These are phyloP conservation scores for Ascochyta koolunga DNA, from an alignment of 2,329 filamentous ascomycete species.

Conservation along the genomic window DNA sequence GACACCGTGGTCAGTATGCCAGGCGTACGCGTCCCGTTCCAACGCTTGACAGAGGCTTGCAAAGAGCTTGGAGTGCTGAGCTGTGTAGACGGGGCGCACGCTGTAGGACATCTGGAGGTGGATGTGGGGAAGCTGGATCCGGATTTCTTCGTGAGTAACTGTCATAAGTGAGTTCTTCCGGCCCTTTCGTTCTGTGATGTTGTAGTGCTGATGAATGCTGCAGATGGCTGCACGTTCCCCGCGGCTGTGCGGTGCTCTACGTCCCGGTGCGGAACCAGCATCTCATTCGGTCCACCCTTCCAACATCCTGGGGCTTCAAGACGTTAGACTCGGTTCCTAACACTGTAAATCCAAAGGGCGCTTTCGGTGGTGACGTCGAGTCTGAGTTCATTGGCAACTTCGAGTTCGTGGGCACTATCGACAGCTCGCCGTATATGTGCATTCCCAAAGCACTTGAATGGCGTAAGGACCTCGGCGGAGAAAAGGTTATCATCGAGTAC, in stretches of 20 bases:
- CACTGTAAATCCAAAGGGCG: constrained; percentile 32
- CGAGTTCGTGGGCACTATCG: constrained; percentile 76
- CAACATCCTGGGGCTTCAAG: constrained; percentile 73
- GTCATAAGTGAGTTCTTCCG: constrained; percentile 45
- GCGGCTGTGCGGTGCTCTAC: constrained; percentile 81
- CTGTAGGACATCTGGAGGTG: constrained; percentile 77
- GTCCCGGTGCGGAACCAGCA: constrained; percentile 77
- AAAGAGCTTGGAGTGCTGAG: constrained; percentile 71
- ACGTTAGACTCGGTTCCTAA: constrained; percentile 59
- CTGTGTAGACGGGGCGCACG: constrained; percentile 84
- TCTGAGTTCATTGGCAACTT: constrained; percentile 72
- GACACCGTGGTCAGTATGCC: constrained; percentile 82
- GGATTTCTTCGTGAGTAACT: constrained; percentile 88
- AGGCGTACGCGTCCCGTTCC: constrained; percentile 80
- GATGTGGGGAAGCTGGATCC: constrained; percentile 71
- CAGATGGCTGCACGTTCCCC: constrained; percentile 80
- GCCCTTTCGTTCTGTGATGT: not conserved
- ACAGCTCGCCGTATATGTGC: constrained; percentile 74
- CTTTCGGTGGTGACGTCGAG: constrained; percentile 49
- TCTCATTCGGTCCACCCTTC: constrained; percentile 74
- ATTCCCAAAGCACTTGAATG: constrained; percentile 74
- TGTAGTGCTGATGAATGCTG: not conserved
- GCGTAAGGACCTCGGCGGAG: constrained; percentile 74
- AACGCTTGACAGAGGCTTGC: constrained; percentile 68
- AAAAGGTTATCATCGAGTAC: constrained; percentile 71